These are phyloP conservation scores for Urtica urens DNA, from an alignment of 306 rosid genomes.

Conservation along the genomic window DNA sequence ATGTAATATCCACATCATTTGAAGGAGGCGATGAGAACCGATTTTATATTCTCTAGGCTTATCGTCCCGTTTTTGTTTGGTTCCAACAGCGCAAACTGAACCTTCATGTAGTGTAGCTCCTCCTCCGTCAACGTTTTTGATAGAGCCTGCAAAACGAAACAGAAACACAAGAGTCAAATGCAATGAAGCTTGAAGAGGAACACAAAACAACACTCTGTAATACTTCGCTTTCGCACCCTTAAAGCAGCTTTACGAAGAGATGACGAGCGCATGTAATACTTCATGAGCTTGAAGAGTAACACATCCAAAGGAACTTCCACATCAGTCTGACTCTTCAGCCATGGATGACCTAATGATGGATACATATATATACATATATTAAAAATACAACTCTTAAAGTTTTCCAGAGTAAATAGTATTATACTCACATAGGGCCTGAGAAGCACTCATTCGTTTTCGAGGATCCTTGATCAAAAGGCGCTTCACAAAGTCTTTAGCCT, in stretches of 20 bases:
- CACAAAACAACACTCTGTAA: neutral
- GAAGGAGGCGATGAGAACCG: constrained; percentile 25
- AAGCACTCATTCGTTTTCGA: constrained; percentile 83
- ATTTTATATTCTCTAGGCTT: constrained; percentile 70
- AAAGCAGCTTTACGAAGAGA: constrained; percentile 81
- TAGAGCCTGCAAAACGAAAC: constrained; percentile 44
- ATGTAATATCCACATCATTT: constrained; percentile 10
- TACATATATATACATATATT: constrained; percentile 20
- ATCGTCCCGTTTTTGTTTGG: constrained; percentile 73
- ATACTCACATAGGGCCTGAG: constrained; percentile 72
- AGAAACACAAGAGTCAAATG: neutral
- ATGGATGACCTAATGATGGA: constrained; percentile 74
- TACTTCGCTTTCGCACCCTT: constrained; percentile 46
- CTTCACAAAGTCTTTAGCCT: constrained; percentile 77
- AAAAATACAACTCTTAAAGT: constrained; percentile 1
- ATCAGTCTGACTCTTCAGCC: constrained; percentile 54
- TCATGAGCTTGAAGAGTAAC: constrained; percentile 76
- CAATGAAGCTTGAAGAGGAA: neutral
- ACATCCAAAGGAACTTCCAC: constrained; percentile 69
- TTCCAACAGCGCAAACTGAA: constrained; percentile 63
- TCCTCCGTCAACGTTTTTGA: constrained; percentile 66
- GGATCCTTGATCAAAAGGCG: constrained; percentile 79
- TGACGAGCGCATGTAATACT: constrained; percentile 75
- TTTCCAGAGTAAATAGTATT: constrained; percentile 6
- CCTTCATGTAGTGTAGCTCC: constrained; percentile 53